phyloP scores from a whole-genome alignment of 768 basidiomycete species.

The Nidularia sp. region DNA sequence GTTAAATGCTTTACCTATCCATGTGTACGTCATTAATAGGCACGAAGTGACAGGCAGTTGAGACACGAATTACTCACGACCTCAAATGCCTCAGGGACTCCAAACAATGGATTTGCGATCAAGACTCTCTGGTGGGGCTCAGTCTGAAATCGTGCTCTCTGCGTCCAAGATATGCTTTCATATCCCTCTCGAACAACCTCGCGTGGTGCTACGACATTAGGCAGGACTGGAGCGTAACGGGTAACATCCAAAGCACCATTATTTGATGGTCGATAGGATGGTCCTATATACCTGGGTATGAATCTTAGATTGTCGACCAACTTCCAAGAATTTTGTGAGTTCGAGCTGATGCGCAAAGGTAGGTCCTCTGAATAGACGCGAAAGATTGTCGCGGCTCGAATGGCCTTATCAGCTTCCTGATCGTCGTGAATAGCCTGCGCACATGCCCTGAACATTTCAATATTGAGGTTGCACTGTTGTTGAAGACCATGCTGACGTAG shows the following conservation, averaged over 20 bases:
- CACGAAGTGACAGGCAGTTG: not conserved
- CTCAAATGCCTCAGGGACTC: constrained; percentile 32
- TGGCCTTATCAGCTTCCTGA: constrained; percentile 7
- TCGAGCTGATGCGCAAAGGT: constrained; percentile 18
- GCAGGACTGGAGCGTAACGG: constrained; percentile 20
- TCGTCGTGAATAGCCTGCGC: constrained; percentile 24
- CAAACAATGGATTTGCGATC: constrained; percentile 29
- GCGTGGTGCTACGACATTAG: constrained; percentile 28
- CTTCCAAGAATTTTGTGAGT: constrained; percentile 18
- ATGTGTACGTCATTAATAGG: not conserved
- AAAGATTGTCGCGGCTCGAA: constrained; percentile 26
- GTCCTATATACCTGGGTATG: constrained; percentile 28
- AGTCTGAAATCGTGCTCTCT: constrained; percentile 28
- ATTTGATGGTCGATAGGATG: constrained; percentile 7
- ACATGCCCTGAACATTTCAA: constrained; percentile 30
- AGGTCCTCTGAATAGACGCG: constrained; percentile 26
- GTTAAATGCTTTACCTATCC: constrained; percentile 37
- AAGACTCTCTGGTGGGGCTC: constrained; percentile 25
- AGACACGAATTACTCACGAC: constrained; percentile 29
- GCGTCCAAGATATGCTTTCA: constrained; percentile 45
- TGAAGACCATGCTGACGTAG: constrained; percentile 27
- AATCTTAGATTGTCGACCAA: constrained; percentile 30
- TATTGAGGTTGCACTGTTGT: constrained; percentile 17
- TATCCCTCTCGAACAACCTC: constrained; percentile 31
- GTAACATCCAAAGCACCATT: constrained; percentile 11